Conservation (phyloP, 441 rosid species). For the Aquilaria agallochum region DNA sequence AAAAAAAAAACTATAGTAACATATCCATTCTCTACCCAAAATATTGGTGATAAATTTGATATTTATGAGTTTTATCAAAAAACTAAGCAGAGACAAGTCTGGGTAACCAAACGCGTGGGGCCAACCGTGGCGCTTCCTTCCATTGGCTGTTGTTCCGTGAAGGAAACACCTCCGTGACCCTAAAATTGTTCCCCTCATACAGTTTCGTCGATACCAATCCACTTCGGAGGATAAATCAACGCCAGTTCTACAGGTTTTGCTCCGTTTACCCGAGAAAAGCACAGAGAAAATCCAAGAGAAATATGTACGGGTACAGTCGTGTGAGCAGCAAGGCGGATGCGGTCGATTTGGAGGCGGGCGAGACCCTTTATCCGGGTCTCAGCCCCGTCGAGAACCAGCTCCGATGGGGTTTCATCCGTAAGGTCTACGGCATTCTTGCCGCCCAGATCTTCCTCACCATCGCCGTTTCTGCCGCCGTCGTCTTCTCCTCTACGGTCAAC, state of each 20-base stretch:
- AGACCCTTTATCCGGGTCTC: conserved; percentile 71
- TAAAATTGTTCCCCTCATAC: no score
- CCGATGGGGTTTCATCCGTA: conserved; percentile 91
- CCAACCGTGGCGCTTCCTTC: no score
- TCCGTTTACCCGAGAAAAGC: not conserved
- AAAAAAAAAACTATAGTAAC: no score
- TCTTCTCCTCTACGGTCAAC: conserved; percentile 67
- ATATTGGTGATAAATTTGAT: no score
- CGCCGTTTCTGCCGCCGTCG: conserved; percentile 58
- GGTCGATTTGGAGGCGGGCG: conserved; percentile 75
- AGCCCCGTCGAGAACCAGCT: conserved; percentile 79
- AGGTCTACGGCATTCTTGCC: conserved; percentile 78
- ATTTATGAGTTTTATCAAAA: no score
- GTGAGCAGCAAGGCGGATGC: conserved; percentile 36
- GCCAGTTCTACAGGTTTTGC: not conserved
- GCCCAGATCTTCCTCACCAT: conserved; percentile 85
- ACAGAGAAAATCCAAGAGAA: conserved; percentile 10
- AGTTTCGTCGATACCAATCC: no score
- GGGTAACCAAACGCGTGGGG: no score
- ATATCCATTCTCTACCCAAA: no score
- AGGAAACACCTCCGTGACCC: no score
- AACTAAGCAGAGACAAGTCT: no score
- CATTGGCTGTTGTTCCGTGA: no score
- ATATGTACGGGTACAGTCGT: conserved; percentile 51
- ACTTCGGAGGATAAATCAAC: no score